Evolutionary conservation across 768 basidiomycete species (phyloP).

Genomic region (Leccinum longicurvipes): DNA sequence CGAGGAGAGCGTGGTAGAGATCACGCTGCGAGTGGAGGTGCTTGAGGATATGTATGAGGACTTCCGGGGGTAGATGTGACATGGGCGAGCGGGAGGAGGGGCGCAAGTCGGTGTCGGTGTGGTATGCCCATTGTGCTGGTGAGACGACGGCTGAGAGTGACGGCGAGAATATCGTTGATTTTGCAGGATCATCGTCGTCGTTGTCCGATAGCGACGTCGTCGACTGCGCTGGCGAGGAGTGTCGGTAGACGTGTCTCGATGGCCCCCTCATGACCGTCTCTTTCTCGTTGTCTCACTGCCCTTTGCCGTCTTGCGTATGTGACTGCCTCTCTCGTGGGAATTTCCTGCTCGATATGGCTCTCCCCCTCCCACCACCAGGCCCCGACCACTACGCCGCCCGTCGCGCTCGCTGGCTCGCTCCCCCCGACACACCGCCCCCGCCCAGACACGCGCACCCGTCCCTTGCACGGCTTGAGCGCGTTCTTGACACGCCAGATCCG

Average conservation of each 20-base stretch:
- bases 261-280: slow-evolving; percentile 23
- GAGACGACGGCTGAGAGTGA: slow-evolving; percentile 42
- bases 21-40: slow-evolving; percentile 74
- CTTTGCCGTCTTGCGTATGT: background rate
- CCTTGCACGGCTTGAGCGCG: slow-evolving; percentile 46
- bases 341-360: slow-evolving; percentile 22
- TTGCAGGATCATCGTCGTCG: slow-evolving; percentile 61
- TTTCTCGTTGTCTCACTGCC: background rate
- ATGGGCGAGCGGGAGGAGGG: slow-evolving; percentile 50
- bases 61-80: slow-evolving; percentile 77
- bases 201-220: slow-evolving; percentile 77
- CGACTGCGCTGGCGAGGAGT: slow-evolving; percentile 59
- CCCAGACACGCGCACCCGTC: slow-evolving; percentile 35
- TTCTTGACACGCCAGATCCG: slow-evolving; percentile 47
- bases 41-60: slow-evolving; percentile 89
- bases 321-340: slow-evolving; percentile 14
- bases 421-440: slow-evolving; percentile 17
- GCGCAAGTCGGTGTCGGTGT: slow-evolving; percentile 28
- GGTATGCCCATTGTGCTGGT: slow-evolving; percentile 65
- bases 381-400: slow-evolving; percentile 62
- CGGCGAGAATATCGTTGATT: slow-evolving; percentile 39
- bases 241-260: slow-evolving; percentile 35
- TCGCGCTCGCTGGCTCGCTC: slow-evolving; percentile 57
- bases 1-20: slow-evolving; percentile 70
- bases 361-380: slow-evolving; percentile 56